These are phyloP conservation scores for Cunninghamia lanceolata DNA, from an alignment of 75 land plant genomes.

Conservation along the genomic window DNA sequence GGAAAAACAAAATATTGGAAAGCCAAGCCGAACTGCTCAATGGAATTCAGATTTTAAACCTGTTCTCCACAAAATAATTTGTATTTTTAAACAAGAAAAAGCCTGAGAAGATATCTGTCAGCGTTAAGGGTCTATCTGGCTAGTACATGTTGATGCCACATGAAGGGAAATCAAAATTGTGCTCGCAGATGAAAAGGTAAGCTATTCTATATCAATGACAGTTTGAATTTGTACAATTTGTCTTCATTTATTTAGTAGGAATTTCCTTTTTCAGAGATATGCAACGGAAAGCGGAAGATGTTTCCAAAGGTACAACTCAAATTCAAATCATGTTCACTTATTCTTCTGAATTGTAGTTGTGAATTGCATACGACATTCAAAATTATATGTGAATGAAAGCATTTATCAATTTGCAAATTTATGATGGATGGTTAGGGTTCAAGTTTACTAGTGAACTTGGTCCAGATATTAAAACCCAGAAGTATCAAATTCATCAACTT, in stretches of 20 bases:
- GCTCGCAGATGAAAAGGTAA: not conserved
- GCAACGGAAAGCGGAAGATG: not conserved
- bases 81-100: too few species aligned
- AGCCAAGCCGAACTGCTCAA: too few species aligned
- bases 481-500: not conserved
- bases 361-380: not conserved
- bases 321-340: not conserved
- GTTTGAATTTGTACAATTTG: not conserved
- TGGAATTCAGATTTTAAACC: too few species aligned
- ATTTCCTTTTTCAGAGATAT: not conserved
- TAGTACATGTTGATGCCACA: not conserved
- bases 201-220: not conserved
- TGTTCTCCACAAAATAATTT: too few species aligned
- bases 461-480: not conserved
- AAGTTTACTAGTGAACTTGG: not conserved
- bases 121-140: not conserved
- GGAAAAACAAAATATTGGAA: too few species aligned
- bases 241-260: not conserved
- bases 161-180: not conserved
- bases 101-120: not conserved
- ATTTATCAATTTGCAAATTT: not conserved
- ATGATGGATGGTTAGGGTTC: not conserved
- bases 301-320: not conserved
- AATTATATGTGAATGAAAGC: not conserved
- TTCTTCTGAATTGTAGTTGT: not conserved